Conservation (phyloP, 345 rosid genomes). For the Punica granatum region DNA sequence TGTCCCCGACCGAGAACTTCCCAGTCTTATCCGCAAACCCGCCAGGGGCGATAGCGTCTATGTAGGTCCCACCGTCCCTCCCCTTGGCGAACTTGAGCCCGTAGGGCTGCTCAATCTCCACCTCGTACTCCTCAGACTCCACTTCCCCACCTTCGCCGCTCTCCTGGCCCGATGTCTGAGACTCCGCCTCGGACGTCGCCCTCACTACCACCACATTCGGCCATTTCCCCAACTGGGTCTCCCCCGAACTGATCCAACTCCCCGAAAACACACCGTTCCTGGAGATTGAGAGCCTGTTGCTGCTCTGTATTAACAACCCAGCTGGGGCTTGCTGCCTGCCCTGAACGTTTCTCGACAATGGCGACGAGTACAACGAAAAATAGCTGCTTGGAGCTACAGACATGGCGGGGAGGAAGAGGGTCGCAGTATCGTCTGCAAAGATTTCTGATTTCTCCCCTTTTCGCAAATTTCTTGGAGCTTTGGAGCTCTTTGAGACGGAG, state of each 20-base stretch:
- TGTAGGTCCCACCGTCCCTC: constrained; percentile 84
- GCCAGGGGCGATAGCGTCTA: constrained; percentile 80
- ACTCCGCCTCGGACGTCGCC: constrained; percentile 62
- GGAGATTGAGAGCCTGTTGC: background rate
- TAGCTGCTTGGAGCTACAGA: constrained; percentile 45
- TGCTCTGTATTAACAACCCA: constrained; percentile 3
- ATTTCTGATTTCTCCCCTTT: background rate
- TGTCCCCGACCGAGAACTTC: constrained; percentile 75
- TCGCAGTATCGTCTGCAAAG: background rate
- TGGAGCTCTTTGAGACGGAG: background rate
- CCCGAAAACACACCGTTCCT: constrained; percentile 19
- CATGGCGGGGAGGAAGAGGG: constrained; percentile 23
- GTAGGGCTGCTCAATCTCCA: constrained; percentile 75
- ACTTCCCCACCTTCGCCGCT: constrained; percentile 33
- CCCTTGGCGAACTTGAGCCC: constrained; percentile 84
- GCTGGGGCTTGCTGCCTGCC: constrained; percentile 10
- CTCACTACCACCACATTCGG: constrained; percentile 25
- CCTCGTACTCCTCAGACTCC: constrained; percentile 71
- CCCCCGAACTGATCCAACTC: constrained; percentile 20
- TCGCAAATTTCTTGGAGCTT: background rate
- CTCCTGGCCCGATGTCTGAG: constrained; percentile 30
- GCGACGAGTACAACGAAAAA: constrained; percentile 49
- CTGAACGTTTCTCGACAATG: constrained; percentile 36
- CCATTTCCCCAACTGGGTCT: constrained; percentile 34
- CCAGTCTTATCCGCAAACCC: constrained; percentile 79